Evolutionary conservation across 2,329 filamentous ascomycete genomes (phyloP), one percentile per base, ranked within the genome.

Genomic region (Aspergillus pseudotamarii): DNA sequence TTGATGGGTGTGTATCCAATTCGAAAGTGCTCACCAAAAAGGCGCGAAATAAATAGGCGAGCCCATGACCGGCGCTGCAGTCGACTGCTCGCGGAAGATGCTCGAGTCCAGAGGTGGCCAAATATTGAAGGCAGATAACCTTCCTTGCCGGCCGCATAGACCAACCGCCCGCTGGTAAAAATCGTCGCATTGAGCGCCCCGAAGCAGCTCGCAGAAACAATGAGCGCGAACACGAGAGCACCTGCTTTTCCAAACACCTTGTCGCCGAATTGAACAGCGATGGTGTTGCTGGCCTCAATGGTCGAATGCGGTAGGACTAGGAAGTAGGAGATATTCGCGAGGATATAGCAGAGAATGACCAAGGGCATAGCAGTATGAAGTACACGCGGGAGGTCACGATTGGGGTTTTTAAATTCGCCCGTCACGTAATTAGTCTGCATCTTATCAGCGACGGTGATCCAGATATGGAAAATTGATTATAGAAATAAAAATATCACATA

Each of bases 291-390:
- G 8, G 88, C 89, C 76, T 96, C 92, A 80, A 98, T 93, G 32
- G 88, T 85, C 3, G 86, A 85, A 58, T 91, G 82, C 0, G 95
- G 94, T 0, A 99, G 86, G 36, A 99, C 95, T 66, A 99, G 88
- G 77, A 97, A 96, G 81, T 99, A 99, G 32, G 93, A 87, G 46
- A 97, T 80, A 76, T 98, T 99, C 68, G 94, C 94, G 57, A 98
- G 84, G 36, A 98, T 83, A 78, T 98, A 99, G 71, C 87, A 91
- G 32, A 93, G 76, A 66, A 99, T 98, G 62, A 99, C 94, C 51
- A 97, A 83, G 2, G 95, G 94, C 86, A 99, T 95, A 16, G 94
- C 94, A 0, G 94, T 97, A 80, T 99, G 95, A 62, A 99, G 97
- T 30, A 97, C 94, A 26, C 93, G 89, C 0, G 95, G 95, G 11